A percentile compares a stretch with the other conserved stretches of the same genome.
phyloP scores from a whole-genome alignment of 768 basidiomycete genomes.

The Tulasnella sp. region DNA sequence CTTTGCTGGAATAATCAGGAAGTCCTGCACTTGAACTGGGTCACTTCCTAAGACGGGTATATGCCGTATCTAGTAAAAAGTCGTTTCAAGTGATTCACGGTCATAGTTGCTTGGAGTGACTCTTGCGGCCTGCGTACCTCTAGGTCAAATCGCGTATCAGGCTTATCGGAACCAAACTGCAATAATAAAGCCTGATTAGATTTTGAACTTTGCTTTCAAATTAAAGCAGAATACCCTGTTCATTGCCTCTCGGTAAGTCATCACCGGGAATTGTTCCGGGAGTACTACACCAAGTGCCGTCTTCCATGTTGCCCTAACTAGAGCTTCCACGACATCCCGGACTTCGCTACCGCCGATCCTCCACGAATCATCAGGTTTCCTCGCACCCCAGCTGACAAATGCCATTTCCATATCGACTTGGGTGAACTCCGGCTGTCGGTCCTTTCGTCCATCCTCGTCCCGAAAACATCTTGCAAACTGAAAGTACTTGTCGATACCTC shows the following conservation, averaged over 20 bases:
- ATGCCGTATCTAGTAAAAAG: background rate
- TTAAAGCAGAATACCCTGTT: slow-evolving; percentile 38
- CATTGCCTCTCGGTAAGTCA: slow-evolving; percentile 92
- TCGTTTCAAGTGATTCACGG: background rate
- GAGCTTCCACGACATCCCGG: slow-evolving; percentile 60
- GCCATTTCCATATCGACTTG: slow-evolving; percentile 97
- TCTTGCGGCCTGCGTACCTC: slow-evolving; percentile 47
- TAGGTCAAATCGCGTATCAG: slow-evolving; percentile 78
- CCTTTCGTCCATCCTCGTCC: slow-evolving; percentile 90
- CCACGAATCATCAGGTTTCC: slow-evolving; percentile 40
- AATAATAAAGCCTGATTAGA: slow-evolving; percentile 17
- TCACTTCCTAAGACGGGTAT: background rate
- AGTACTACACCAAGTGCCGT: slow-evolving; percentile 52
- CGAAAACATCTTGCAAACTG: slow-evolving; percentile 92
- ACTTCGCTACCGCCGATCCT: slow-evolving; percentile 79
- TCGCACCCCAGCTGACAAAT: slow-evolving; percentile 70
- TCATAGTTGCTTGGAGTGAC: background rate
- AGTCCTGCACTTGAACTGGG: background rate
- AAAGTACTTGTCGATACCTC: slow-evolving; percentile 80
- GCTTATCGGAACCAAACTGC: slow-evolving; percentile 91
- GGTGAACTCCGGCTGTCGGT: slow-evolving; percentile 94
- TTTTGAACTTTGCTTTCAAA: background rate
- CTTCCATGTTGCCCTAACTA: slow-evolving; percentile 68
- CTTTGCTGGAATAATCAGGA: background rate
- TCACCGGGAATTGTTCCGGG: slow-evolving; percentile 55